phyloP scores from a whole-genome alignment of 805 yeast genomes.

The Lachancea lanzarotensis region DNA sequence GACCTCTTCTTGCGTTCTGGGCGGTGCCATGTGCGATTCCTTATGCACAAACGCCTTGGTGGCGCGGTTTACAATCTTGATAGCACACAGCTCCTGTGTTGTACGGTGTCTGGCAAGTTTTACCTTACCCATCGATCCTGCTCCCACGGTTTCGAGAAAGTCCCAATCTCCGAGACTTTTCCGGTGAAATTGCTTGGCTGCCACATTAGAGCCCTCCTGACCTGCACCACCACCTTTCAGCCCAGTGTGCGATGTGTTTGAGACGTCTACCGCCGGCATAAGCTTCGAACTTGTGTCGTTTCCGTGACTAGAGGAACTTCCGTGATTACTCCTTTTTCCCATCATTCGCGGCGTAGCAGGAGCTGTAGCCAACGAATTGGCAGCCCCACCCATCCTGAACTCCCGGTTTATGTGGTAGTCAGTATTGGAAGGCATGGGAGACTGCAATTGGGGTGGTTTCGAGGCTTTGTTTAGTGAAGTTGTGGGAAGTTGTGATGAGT shows the following conservation, averaged over 20 bases:
- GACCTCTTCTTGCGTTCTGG: conserved; percentile 50
- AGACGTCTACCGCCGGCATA: conserved; percentile 22
- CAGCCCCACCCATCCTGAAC: conserved; percentile 25
- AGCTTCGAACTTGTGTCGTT: conserved; percentile 8
- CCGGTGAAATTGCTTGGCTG: conserved; percentile 54
- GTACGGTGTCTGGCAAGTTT: conserved; percentile 82
- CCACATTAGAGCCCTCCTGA: not conserved
- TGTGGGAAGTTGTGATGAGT: not conserved
- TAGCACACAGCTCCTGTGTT: conserved; percentile 81
- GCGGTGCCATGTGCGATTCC: conserved; percentile 63
- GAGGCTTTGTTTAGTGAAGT: not conserved
- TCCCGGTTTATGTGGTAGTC: conserved; percentile 28
- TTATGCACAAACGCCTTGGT: conserved; percentile 68
- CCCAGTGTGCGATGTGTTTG: conserved; percentile 3
- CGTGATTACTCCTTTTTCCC: conserved; percentile 20
- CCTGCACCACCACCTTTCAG: not conserved
- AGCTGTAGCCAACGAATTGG: conserved; percentile 18
- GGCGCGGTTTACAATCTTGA: conserved; percentile 89
- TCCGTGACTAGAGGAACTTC: conserved; percentile 6
- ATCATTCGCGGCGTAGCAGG: conserved; percentile 33
- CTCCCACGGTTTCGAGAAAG: conserved; percentile 89
- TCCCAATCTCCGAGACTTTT: conserved; percentile 96
- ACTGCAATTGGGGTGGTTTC: not conserved
- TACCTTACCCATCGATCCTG: conserved; percentile 99
- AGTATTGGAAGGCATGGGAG: conserved; percentile 19